Evolutionary conservation across 1,139 yeast species (phyloP).

Genomic region (Candida frijolesensis): DNA sequence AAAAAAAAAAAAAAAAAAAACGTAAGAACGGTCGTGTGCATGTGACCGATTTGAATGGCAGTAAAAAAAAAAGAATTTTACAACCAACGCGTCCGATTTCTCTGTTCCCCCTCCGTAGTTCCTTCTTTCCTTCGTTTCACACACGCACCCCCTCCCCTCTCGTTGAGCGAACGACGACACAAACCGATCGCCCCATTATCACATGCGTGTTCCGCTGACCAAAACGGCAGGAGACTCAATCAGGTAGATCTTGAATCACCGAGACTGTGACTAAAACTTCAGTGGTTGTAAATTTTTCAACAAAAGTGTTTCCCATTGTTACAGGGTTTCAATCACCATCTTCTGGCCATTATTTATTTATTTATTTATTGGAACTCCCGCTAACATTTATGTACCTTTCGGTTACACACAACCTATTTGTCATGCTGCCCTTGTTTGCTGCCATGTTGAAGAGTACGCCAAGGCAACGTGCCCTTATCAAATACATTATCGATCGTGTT

Average conservation of each 20-base stretch:
- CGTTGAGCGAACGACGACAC: no score
- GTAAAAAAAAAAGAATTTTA: no score
- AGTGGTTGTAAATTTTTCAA: background rate
- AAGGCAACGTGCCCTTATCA: background rate
- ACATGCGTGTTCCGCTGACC: background rate
- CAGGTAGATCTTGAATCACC: no score
- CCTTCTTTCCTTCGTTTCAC: no score
- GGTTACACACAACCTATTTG: constrained; percentile 5
- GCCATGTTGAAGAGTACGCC: background rate
- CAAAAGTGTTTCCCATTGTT: background rate
- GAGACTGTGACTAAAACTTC: no score
- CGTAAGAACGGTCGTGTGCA: background rate
- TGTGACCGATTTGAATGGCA: background rate
- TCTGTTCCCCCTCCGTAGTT: no score
- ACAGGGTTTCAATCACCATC: background rate
- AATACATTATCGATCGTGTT: constrained; percentile 13
- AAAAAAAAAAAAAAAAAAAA: background rate
- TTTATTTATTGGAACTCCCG: background rate
- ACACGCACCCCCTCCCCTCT: no score
- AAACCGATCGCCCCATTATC: background rate
- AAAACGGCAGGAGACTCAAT: no score
- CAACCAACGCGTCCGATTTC: no score
- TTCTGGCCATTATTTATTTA: background rate
- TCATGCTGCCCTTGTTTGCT: constrained; percentile 1
- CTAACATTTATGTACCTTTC: constrained; percentile 2